phyloP scores from a whole-genome alignment of 1,139 yeast species.

The Yamadazyma triangularis region DNA sequence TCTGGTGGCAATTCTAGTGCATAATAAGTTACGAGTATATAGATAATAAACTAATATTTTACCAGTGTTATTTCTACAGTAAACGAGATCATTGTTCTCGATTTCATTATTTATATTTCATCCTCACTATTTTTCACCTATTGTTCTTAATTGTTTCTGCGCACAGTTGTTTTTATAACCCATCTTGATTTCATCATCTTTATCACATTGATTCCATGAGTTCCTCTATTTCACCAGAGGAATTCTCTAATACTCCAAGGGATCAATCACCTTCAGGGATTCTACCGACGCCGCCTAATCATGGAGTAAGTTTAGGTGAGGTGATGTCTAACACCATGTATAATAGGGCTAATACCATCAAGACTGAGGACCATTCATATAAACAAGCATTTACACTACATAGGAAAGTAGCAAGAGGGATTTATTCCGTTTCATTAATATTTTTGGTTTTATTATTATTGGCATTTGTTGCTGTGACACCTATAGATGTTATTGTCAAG shows the following conservation, averaged over 20 bases:
- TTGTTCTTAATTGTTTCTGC: no score
- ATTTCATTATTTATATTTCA: no score
- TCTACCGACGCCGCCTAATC: no score
- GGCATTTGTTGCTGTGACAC: constrained; percentile 62
- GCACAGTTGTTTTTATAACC: no score
- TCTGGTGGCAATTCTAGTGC: neutral
- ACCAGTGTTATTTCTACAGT: neutral
- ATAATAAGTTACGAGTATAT: neutral
- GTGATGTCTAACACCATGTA: constrained; percentile 1
- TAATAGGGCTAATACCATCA: constrained; percentile 3
- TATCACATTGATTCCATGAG: no score
- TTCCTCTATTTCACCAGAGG: no score
- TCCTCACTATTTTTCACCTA: no score
- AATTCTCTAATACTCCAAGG: no score
- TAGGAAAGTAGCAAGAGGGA: constrained; percentile 40
- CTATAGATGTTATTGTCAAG: constrained; percentile 72
- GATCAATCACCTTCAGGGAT: no score
- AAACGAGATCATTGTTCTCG: no score
- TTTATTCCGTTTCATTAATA: constrained; percentile 52
- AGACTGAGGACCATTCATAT: constrained; percentile 11
- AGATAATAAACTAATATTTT: neutral
- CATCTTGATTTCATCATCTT: no score
- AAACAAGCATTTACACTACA: constrained; percentile 21
- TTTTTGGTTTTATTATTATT: constrained; percentile 47
- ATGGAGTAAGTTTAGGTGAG: constrained; percentile 1